Base-by-base conservation (phyloP, 1,139 yeast genomes). In the Yamadazyma conglobata region DNA sequence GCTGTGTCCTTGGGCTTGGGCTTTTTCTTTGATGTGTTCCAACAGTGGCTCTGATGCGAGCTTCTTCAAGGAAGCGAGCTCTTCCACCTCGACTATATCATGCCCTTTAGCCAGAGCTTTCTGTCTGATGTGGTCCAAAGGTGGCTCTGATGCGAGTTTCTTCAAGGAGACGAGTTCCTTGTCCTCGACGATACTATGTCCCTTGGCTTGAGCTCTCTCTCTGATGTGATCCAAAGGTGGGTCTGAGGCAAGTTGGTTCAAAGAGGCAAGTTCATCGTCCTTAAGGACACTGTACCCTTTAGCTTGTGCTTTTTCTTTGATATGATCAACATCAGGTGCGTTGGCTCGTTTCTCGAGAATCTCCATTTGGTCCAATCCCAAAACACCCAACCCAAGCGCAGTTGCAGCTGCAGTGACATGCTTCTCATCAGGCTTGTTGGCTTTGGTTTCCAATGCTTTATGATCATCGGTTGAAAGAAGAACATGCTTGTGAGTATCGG, bases 81-180 rank as follows among this genome's bases (percentile, higher is more conserved):
- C 34, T 6, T 24, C 16, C 2, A 31, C 27, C 2, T 25, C 22
- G 4, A 42, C 19, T 3, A 38, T 27, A 6, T 16, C 25, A 29
- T 28, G 30, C 10, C 32, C 27, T 21, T 38, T 26, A 3, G 10
- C 20, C 1, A 24, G 9, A 3, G 45, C 42, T 17, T 37, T 51
- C 22, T 56, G 59, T 31, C 54, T 52, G 7, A 65, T 54, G 28
- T 58, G 63, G 18, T 50, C 54, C 35, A 55, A 39, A 7, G 52
- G 37, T 19, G 69, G 68, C 8, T 27, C 22, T 18, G 50, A 27
- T 0, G 58, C 56, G 7, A 44, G 30, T 12, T 37, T 7, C 10
- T 26, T 31, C 24, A 56, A 33, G 4, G 30, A 6, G 3, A 12
- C 12, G 6, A 30, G 40, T 19, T 50, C 51, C 10, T 46, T 35